phyloP scores from a whole-genome alignment of 331 rosid genomes.

The Pyracantha coccinea region DNA sequence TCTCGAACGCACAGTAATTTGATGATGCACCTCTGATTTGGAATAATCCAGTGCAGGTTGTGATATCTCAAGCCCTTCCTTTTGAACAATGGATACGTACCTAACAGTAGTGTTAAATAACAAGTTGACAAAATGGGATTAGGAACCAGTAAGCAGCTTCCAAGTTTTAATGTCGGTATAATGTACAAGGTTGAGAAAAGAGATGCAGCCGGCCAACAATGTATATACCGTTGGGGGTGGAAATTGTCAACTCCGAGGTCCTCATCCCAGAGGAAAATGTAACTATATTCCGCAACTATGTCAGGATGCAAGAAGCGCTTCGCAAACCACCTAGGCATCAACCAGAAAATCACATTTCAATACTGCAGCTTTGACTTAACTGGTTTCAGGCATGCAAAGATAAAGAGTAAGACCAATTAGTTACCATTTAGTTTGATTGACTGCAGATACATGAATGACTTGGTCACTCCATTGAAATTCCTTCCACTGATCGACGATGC shows the following conservation, averaged over 20 bases:
- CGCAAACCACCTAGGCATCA: constrained; percentile 85
- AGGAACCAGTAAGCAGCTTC: background rate
- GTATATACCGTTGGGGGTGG: constrained; percentile 49
- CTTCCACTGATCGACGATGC: constrained; percentile 60
- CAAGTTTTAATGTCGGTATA: background rate
- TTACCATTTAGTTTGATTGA: constrained; percentile 62
- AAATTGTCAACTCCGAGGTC: constrained; percentile 88
- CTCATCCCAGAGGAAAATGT: constrained; percentile 97
- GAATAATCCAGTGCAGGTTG: constrained; percentile 83
- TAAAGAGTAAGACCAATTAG: constrained; percentile 19
- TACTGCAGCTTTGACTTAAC: constrained; percentile 1
- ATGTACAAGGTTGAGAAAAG: background rate
- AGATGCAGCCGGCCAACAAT: constrained; percentile 9
- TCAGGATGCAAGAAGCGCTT: constrained; percentile 97
- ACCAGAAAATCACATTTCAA: background rate
- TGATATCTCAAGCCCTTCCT: constrained; percentile 18
- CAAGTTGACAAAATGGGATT: background rate
- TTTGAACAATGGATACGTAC: constrained; percentile 56
- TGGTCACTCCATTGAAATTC: constrained; percentile 47
- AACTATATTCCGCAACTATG: constrained; percentile 68
- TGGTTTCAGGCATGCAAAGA: constrained; percentile 4
- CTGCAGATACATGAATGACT: constrained; percentile 61
- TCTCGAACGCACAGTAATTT: constrained; percentile 69
- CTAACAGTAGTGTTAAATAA: constrained; percentile 18
- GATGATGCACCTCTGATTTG: constrained; percentile 80